Base-by-base conservation (phyloP, 2,329 filamentous ascomycete genomes). In the Lachnellula hyalina region DNA sequence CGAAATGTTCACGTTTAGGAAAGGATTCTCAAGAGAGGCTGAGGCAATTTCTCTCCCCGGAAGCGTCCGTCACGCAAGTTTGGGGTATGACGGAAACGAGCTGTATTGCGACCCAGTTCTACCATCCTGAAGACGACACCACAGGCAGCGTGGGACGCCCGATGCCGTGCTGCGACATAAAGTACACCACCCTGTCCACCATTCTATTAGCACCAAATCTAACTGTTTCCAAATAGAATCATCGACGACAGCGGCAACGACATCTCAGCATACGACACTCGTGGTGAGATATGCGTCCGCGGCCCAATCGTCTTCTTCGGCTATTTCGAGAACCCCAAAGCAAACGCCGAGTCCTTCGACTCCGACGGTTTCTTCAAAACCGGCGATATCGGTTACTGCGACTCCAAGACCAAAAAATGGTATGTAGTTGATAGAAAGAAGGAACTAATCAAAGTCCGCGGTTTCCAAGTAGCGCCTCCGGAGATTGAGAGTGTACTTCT, bases 271-370 rank as follows among this genome's bases (percentile, higher is more conserved):
- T 65, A 64, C 5, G 71, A 72, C 14, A 52, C 67, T 49, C 60
- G 52, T 4, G 67, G 68, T 4, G 66, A 70, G 71, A 74, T 94
- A 19, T 90, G 85, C 82, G 75, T 93, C 5, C 77, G 81, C 1
- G 87, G 81, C 0, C 89, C 87, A 2, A 89, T 83, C 35, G 73
- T 93, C 45, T 86, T 90, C 80, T 83, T 81, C 56, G 85, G 87
- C 5, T 95, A 95, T 70, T 93, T 88, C 85, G 75, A 78, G 44
- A 68, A 66, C 48, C 48, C 59, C 8, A 49, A 49, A 8, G 64
- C 65, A 9, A 67, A 62, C 47, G 47, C 42, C 8, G 42, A 54
- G 5, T 54, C 61, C 11, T 66, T 64, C 63, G 92, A 89, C 1
- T 72, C 83, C 1, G 85, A 87, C 55, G 81, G 84, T 1, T 90